Evolutionary conservation across 305 asterid species (phyloP), one percentile per base, ranked within the genome.

Genomic region (Caryopteris hybrid): DNA sequence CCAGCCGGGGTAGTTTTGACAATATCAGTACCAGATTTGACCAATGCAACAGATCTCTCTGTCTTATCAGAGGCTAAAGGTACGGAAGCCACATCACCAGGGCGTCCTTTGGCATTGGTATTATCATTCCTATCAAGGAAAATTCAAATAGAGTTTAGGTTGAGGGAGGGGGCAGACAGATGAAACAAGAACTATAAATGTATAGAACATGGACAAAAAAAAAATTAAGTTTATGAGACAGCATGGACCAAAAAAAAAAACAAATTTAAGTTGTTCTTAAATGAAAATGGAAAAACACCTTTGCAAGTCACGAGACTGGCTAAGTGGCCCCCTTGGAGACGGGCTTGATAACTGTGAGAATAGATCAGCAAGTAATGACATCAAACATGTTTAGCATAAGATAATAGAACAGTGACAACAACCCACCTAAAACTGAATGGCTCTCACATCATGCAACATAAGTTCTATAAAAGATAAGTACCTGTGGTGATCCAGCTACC

Each of bases 1-100:
- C 98, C 99, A 56, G 98, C 99, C 42, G 98, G 99, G 62, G 98
- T 95, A 65, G 85, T 80, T 86, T 92, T 95, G 67, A 81, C 81
- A 76, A 78, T 86, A 74, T 89, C 98, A 66, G 70, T 64, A 59
- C 88, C 83, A 60, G 95, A 73, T 75, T 89, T 86, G 71, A 95
- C 96, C 89, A 95, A 79, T 69, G 97, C 86, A 82, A 85, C 75
- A 59, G 95, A 78, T 68, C 78, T 83, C 59, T 85, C 97, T 56
- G 78, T 72, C 84, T 86, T 86, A 52, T 81, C 86, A 60, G 85
- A 72, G 68, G 83, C 75, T 64, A 78, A 76, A 60, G 89, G 85
- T 57, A 77, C 77, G 33, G 91, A 68, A 64, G 55, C 76, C 59
- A 56, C 86, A 76, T 85, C 98, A 74, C 78, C 83, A 64, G 81